Conservation (phyloP, 306 rosid genomes). For the Glycine tomentella region DNA sequence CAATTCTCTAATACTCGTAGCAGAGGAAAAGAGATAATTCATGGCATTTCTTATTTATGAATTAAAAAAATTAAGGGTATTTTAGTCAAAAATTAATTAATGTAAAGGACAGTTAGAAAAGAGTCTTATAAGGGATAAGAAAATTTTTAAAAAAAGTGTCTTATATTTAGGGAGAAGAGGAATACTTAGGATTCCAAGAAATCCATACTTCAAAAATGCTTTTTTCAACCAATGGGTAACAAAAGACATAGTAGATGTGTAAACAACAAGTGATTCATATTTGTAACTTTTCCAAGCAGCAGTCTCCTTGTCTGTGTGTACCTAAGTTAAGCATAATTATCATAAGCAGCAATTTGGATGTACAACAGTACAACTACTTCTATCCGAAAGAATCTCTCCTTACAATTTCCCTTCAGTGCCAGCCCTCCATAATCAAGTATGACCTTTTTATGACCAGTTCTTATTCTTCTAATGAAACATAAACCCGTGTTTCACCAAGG, state of each 20-base stretch:
- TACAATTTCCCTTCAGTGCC: conserved; percentile 22
- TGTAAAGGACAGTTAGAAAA: too few species aligned
- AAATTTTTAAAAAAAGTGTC: too few species aligned
- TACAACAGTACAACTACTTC: conserved; percentile 38
- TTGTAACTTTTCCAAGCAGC: conserved; percentile 16
- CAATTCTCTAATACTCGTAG: too few species aligned
- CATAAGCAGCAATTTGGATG: conserved; percentile 39
- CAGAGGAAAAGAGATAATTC: too few species aligned
- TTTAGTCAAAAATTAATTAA: too few species aligned
- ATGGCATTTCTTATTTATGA: too few species aligned
- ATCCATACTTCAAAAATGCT: conserved; percentile 18
- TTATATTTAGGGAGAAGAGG: too few species aligned
- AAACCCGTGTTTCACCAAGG: too few species aligned
- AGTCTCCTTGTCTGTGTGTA: conserved; percentile 32
- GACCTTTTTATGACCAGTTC: conserved; percentile 20
- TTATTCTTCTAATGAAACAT: conserved; percentile 7
- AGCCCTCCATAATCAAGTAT: conserved; percentile 20
- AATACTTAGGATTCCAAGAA: conserved; percentile 20
- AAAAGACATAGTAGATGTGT: conserved; percentile 7
- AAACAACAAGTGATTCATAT: conserved; percentile 20
- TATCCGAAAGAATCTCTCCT: neutral
- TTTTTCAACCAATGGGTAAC: conserved; percentile 2
- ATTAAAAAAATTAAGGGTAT: too few species aligned
- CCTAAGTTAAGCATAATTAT: conserved; percentile 17
- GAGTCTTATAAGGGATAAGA: too few species aligned